Conservation (phyloP, 164 flowering plant species). For the Vitis labrusca region DNA sequence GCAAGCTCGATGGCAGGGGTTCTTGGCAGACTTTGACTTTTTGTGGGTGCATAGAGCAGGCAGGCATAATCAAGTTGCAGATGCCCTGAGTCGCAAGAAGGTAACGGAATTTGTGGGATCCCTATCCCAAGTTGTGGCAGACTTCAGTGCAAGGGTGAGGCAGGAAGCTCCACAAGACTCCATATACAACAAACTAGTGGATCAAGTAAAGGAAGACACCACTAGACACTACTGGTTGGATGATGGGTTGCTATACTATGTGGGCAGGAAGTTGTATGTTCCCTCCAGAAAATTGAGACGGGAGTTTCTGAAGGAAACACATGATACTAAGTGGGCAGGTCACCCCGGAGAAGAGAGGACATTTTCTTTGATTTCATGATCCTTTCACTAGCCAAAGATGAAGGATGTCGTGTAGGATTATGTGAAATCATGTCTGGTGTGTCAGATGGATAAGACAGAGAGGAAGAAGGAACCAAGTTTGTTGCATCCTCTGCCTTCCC, state of each 20-base stretch:
- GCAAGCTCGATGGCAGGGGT: no score
- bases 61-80: not conserved
- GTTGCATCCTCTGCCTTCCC: no score
- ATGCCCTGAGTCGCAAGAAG: conserved; percentile 18
- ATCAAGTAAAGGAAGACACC: no score
- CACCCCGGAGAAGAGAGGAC: conserved; percentile 20
- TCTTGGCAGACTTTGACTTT: not conserved
- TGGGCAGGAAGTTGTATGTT: conserved; percentile 4
- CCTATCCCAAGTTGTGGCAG: not conserved
- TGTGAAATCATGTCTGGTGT: no score
- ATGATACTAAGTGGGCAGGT: conserved; percentile 13
- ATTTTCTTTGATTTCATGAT: not conserved
- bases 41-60: conserved; percentile 10
- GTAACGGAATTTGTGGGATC: not conserved
- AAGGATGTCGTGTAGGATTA: no score
- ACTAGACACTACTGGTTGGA: conserved; percentile 5
- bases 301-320: not conserved
- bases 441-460: no score
- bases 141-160: not conserved
- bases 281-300: not conserved
- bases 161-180: not conserved
- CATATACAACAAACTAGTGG: not conserved
- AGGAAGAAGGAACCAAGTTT: no score
- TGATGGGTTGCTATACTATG: conserved; percentile 9
- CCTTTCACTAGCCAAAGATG: no score